These are phyloP conservation scores for Musa schizocarpa DNA, from an alignment of 176 grass and related monocot species.

Conservation along the genomic window DNA sequence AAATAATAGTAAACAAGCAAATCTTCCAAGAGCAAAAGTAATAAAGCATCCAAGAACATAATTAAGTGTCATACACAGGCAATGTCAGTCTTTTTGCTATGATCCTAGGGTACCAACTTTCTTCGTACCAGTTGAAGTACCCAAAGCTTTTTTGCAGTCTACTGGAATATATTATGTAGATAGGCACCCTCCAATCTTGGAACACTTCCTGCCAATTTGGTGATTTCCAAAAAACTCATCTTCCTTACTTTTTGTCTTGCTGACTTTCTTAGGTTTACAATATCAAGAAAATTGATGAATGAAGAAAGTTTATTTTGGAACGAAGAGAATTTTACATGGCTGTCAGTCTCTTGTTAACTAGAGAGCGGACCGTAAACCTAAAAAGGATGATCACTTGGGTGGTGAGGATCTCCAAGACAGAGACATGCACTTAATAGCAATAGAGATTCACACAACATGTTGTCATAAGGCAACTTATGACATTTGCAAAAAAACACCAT, in stretches of 20 bases:
- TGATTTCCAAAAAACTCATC: not conserved
- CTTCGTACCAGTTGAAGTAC: not conserved
- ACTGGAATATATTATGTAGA: not conserved
- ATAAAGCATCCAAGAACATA: not conserved
- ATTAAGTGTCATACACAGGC: not conserved
- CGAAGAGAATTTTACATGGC: too few species aligned
- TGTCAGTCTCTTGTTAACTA: too few species aligned
- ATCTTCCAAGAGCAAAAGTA: not conserved
- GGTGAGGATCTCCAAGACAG: too few species aligned
- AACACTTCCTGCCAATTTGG: not conserved
- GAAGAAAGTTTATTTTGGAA: not conserved
- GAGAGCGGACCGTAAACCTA: too few species aligned
- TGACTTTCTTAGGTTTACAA: not conserved
- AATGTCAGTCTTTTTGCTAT: not conserved
- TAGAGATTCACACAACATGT: too few species aligned
- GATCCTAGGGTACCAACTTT: not conserved
- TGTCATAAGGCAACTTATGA: too few species aligned
- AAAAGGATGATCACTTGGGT: too few species aligned
- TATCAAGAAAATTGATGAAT: not conserved
- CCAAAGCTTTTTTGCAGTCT: too few species aligned
- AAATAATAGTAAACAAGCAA: not conserved
- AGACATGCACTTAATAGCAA: too few species aligned
- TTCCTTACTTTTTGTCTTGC: not conserved
- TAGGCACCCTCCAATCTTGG: not conserved
- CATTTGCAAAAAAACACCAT: too few species aligned